Evolutionary conservation across 345 rosid species (phyloP), one percentile per base, ranked within the genome.

Genomic region (Aethionema arabicum): DNA sequence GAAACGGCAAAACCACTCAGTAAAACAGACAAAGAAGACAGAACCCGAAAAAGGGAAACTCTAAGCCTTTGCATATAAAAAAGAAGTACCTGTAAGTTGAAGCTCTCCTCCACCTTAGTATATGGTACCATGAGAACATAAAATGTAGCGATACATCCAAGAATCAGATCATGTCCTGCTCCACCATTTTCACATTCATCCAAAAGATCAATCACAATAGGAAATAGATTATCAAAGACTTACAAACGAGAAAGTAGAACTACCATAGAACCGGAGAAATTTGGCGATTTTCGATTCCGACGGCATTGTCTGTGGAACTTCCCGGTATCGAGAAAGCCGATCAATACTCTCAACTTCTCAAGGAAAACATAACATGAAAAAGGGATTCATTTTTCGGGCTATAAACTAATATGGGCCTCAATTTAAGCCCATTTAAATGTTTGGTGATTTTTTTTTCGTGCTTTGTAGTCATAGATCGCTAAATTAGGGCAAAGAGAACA

Each of bases 81-180:
- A 32, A 14, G 32, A 11, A 50, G 39, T 29, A 83, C 96, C 93
- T 92, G 99, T 59, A 93, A 53, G 61, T 87, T 90, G 80, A 93
- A 93, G 88, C 99, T 90, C 74, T 93, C 99, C 77, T 93, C 99
- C 32, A 93, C 97, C 79, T 93, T 93, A 32, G 99, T 93, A 67
- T 79, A 93, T 11, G 96, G 99, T 33, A 78, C 82, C 77, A 73
- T 68, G 58, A 87, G 41, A 51, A 90, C 87, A 62, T 87, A 93
- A 64, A 85, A 74, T 11, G 90, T 84, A 59, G 99, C 97, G 5
- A 93, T 70, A 12, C 83, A 83, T 56, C 87, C 97, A 72, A 90
- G 75, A 15, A 84, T 67, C 78, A 90, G 47, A 77, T 93, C 99
- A 46, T 84, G 85, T 31, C 97, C 99, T 87, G 31, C 50, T 52